Evolutionary conservation across 2,329 filamentous ascomycete species (phyloP).

Genomic region (Beauveria medogensis): DNA sequence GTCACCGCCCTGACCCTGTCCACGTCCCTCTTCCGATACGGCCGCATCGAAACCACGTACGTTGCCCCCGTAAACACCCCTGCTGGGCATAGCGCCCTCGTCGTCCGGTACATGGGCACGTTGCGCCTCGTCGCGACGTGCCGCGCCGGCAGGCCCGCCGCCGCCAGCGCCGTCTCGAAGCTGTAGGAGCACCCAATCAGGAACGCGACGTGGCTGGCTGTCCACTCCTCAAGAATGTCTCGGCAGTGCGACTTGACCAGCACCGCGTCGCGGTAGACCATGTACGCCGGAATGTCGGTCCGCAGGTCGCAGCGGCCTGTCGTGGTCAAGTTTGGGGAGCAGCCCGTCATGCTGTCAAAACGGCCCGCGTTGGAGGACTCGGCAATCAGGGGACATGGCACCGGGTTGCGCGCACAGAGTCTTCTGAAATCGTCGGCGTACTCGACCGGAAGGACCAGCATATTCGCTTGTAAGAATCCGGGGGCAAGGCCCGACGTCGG

Average conservation of each 20-base stretch:
- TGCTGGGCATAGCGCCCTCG: slow-evolving; percentile 45
- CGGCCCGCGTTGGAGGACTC: slow-evolving; percentile 38
- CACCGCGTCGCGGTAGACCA: slow-evolving; percentile 44
- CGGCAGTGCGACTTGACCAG: slow-evolving; percentile 28
- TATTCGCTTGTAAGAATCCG: slow-evolving; percentile 51
- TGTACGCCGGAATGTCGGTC: slow-evolving; percentile 49
- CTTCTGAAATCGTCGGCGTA: slow-evolving; percentile 51
- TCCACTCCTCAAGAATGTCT: slow-evolving; percentile 46
- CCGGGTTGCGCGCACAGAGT: slow-evolving; percentile 53
- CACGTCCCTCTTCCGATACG: slow-evolving; percentile 43
- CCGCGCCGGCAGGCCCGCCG: slow-evolving; percentile 41
- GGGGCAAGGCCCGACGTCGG: slow-evolving; percentile 48
- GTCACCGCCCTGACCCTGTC: slow-evolving; percentile 47
- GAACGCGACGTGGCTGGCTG: slow-evolving; percentile 50
- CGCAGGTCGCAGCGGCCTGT: slow-evolving; percentile 46
- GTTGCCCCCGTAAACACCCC: slow-evolving; percentile 48
- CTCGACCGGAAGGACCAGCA: slow-evolving; percentile 48
- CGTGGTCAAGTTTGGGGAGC: slow-evolving; percentile 24
- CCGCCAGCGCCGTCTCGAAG: slow-evolving; percentile 50
- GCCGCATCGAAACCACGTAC: slow-evolving; percentile 57
- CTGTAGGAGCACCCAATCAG: slow-evolving; percentile 57
- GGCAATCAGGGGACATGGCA: slow-evolving; percentile 53
- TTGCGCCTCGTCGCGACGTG: slow-evolving; percentile 41
- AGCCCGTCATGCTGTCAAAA: slow-evolving; percentile 29
- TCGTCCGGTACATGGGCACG: slow-evolving; percentile 55